Conservation (phyloP, 768 basidiomycete genomes). For the Mycena leptocephala region DNA sequence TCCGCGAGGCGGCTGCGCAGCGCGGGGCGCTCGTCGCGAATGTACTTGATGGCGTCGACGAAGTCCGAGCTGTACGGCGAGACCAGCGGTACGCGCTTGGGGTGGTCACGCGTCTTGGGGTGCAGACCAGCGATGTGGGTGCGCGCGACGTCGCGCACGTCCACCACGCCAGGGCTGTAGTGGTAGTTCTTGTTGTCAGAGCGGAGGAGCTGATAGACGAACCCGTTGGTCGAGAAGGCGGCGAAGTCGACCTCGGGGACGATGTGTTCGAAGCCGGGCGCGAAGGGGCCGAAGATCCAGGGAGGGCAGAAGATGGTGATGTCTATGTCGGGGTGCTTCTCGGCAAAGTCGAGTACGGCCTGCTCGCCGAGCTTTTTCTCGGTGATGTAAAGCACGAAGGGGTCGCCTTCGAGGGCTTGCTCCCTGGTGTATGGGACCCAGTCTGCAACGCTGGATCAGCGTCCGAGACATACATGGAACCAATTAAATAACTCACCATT, state of each 20-base stretch:
- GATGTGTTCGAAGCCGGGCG: constrained; percentile 38
- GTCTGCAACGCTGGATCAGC: constrained; percentile 4
- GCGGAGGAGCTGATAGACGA: constrained; percentile 31
- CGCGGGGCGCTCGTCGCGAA: constrained; percentile 31
- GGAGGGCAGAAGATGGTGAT: constrained; percentile 40
- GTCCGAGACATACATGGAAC: neutral
- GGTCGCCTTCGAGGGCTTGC: constrained; percentile 23
- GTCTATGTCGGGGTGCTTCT: constrained; percentile 35
- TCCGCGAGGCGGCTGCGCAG: constrained; percentile 29
- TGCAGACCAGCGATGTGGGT: constrained; percentile 35
- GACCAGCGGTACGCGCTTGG: constrained; percentile 21
- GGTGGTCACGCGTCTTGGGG: constrained; percentile 13
- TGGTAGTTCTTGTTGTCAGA: constrained; percentile 18
- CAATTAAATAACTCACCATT: constrained; percentile 3
- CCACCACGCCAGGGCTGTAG: constrained; percentile 22
- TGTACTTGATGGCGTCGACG: constrained; percentile 22
- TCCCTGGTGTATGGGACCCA: constrained; percentile 29
- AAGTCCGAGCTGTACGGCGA: constrained; percentile 16
- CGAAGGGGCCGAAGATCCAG: constrained; percentile 45
- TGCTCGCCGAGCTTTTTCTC: constrained; percentile 33
- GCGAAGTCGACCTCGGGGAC: constrained; percentile 29
- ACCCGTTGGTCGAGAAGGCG: constrained; percentile 31
- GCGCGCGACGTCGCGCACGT: constrained; percentile 39
- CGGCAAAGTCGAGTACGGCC: constrained; percentile 24
- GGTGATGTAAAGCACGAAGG: constrained; percentile 15